These are phyloP conservation scores for Colletotrichum echinochloae DNA, from an alignment of 2,329 filamentous ascomycete genomes.

Conservation along the genomic window DNA sequence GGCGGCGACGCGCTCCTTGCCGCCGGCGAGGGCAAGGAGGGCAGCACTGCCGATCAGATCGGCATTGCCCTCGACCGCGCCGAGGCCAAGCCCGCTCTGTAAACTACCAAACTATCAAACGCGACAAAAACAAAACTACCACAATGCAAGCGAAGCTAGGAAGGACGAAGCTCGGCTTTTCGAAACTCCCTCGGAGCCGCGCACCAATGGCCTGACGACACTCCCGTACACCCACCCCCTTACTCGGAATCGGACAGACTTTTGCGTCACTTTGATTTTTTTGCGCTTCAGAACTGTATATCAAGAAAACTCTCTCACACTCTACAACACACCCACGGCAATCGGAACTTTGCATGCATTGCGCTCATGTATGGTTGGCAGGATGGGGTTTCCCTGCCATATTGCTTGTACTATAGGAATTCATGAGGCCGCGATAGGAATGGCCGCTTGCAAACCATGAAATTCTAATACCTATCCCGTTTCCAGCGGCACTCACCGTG, in stretches of 20 bases:
- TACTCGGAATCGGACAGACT: constrained; percentile 14
- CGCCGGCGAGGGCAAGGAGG: constrained; percentile 54
- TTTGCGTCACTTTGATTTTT: constrained; percentile 8
- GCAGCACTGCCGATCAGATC: constrained; percentile 61
- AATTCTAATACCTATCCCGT: constrained; percentile 36
- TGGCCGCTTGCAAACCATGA: constrained; percentile 35
- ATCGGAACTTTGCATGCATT: constrained; percentile 40
- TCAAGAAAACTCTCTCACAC: constrained; percentile 37
- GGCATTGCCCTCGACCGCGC: constrained; percentile 61
- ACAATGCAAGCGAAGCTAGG: constrained; percentile 31
- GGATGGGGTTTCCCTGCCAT: constrained; percentile 39
- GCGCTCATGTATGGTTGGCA: constrained; percentile 39
- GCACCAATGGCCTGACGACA: constrained; percentile 15
- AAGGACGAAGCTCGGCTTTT: constrained; percentile 26
- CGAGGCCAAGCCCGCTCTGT: constrained; percentile 64
- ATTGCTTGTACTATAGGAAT: constrained; percentile 40
- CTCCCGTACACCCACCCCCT: not conserved
- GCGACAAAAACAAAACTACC: constrained; percentile 34
- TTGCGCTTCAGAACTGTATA: constrained; percentile 37
- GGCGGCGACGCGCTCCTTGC: constrained; percentile 76
- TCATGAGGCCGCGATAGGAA: constrained; percentile 38
- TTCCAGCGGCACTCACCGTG: not conserved
- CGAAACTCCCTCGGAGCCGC: constrained; percentile 5
- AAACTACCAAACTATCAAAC: constrained; percentile 46
- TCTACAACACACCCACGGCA: constrained; percentile 27